phyloP scores from a whole-genome alignment of 202 grass and related monocot species.

The Digitaria exilis region DNA sequence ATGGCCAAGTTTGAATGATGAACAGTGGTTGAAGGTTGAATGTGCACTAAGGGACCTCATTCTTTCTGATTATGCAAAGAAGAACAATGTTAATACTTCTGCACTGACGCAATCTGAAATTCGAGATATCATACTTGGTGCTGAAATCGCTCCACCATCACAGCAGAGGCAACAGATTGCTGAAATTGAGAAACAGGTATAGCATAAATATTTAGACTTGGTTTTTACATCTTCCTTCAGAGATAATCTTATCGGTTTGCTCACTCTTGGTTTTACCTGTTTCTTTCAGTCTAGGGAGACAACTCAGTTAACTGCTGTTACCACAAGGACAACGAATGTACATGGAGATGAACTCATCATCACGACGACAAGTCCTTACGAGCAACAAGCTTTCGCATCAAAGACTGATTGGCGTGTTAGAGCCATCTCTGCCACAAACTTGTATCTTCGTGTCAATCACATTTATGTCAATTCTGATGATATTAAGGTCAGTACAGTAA shows the following conservation, averaged over 20 bases:
- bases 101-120: slow-evolving; percentile 98
- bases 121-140: slow-evolving; percentile 98
- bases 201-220: neutral
- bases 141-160: slow-evolving; percentile 95
- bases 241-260: neutral
- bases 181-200: slow-evolving; percentile 99
- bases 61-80: slow-evolving; percentile 99
- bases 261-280: slow-evolving; percentile 29
- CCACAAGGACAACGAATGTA: slow-evolving; percentile 95
- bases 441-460: slow-evolving; percentile 97
- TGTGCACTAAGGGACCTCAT: slow-evolving; percentile 94
- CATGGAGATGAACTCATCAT: slow-evolving; percentile 98
- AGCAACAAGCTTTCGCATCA: slow-evolving; percentile 92
- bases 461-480: slow-evolving; percentile 99
- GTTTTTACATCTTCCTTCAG: neutral
- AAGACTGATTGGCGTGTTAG: slow-evolving; percentile 99
- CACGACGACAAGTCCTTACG: slow-evolving; percentile 94
- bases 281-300: slow-evolving; percentile 91
- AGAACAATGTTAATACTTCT: slow-evolving; percentile 99
- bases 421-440: slow-evolving; percentile 97
- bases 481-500: slow-evolving; percentile 71
- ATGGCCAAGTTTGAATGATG: slow-evolving; percentile 91
- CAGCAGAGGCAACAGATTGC: slow-evolving; percentile 98
- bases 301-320: slow-evolving; percentile 93
- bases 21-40: slow-evolving; percentile 99